Conservation (phyloP, 441 rosid genomes). For the Adansonia madagascariensis region DNA sequence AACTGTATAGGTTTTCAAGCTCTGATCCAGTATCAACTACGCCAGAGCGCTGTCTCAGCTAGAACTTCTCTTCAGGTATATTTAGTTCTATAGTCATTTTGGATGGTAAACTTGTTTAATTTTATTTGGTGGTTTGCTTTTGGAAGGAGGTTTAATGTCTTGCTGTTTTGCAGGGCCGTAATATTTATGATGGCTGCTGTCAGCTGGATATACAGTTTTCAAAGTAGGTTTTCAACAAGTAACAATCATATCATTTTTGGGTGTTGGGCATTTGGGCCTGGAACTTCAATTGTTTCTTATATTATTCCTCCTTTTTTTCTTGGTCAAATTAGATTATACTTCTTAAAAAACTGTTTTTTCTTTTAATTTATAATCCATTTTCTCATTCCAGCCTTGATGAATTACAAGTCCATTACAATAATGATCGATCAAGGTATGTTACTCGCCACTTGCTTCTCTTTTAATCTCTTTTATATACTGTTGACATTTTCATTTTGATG, state of each 20-base stretch:
- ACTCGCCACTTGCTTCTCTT: slow-evolving; percentile 25
- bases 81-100: slow-evolving; percentile 10
- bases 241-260: slow-evolving; percentile 14
- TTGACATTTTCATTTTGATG: slow-evolving; percentile 3
- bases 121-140: slow-evolving; percentile 29
- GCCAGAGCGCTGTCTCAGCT: slow-evolving; percentile 80
- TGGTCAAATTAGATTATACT: slow-evolving; percentile 6
- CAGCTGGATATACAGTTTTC: slow-evolving; percentile 98
- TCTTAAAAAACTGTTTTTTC: neutral
- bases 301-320: neutral
- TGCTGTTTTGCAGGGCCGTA: slow-evolving; percentile 70
- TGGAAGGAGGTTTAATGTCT: slow-evolving; percentile 20
- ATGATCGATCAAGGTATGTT: slow-evolving; percentile 87
- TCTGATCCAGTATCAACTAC: slow-evolving; percentile 81
- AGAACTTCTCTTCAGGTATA: slow-evolving; percentile 89
- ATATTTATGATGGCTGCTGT: slow-evolving; percentile 97
- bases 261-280: slow-evolving; percentile 11
- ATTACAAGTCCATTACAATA: slow-evolving; percentile 96
- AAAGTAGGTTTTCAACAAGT: slow-evolving; percentile 55
- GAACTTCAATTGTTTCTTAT: slow-evolving; percentile 20
- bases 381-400: slow-evolving; percentile 79
- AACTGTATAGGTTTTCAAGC: slow-evolving; percentile 84
- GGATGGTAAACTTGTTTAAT: slow-evolving; percentile 1
- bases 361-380: slow-evolving; percentile 28
- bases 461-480: slow-evolving; percentile 20